phyloP scores from a whole-genome alignment of 2,329 filamentous ascomycete species.

The Madurella fahalii region DNA sequence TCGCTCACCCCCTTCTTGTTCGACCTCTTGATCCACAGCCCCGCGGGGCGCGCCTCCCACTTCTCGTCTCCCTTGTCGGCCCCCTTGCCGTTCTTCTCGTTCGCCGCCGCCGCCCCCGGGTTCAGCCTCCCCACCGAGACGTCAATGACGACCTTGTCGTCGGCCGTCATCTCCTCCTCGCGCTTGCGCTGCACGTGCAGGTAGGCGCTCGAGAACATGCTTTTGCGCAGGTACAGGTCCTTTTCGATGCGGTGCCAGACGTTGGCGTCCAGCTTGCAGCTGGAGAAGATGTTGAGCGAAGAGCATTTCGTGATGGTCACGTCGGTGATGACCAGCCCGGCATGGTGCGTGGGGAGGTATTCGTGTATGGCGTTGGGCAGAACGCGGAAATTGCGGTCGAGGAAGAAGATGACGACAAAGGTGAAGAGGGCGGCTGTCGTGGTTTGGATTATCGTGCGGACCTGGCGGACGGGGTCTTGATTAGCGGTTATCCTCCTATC shows the following conservation, averaged over 20 bases:
- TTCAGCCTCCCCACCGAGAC: constrained; percentile 69
- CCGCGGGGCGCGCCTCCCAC: constrained; percentile 75
- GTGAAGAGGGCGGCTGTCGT: constrained; percentile 60
- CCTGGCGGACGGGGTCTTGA: constrained; percentile 33
- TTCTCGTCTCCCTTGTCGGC: constrained; percentile 43
- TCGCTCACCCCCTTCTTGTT: constrained; percentile 70
- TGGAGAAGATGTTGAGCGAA: constrained; percentile 67
- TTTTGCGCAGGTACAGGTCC: constrained; percentile 74
- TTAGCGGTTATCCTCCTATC: too few relatives aligned
- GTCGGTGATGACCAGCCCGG: constrained; percentile 81
- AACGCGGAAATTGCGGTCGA: constrained; percentile 85
- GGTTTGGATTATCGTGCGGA: constrained; percentile 72
- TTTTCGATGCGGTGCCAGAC: constrained; percentile 83
- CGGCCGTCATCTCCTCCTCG: constrained; percentile 71
- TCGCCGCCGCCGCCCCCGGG: constrained; percentile 56
- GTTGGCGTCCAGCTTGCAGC: constrained; percentile 67
- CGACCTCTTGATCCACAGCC: constrained; percentile 78
- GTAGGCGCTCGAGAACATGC: constrained; percentile 73
- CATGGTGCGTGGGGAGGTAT: constrained; percentile 80
- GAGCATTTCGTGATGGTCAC: constrained; percentile 75
- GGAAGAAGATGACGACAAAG: constrained; percentile 69
- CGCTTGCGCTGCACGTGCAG: constrained; percentile 78
- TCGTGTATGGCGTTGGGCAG: constrained; percentile 81
- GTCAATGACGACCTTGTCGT: constrained; percentile 77
- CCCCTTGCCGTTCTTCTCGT: constrained; percentile 35